A percentile compares a stretch with the other conserved stretches of the same genome.
Evolutionary conservation across 2,329 filamentous ascomycete genomes (phyloP).

Genomic region (Zarea fungicola): DNA sequence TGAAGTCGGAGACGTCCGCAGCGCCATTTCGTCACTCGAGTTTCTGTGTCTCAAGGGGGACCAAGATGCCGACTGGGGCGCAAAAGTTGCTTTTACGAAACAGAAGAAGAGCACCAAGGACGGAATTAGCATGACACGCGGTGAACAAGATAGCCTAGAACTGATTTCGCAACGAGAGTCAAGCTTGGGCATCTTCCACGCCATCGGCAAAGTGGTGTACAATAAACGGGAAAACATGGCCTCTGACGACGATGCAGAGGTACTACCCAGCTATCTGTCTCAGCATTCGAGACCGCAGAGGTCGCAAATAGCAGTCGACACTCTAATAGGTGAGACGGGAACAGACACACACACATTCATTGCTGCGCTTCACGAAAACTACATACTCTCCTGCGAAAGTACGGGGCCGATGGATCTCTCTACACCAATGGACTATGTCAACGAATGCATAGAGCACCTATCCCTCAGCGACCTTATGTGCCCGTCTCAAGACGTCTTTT

Average conservation of each 20-base stretch:
- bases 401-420: conserved; percentile 43
- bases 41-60: conserved; percentile 86
- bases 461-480: conserved; percentile 85
- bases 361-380: conserved; percentile 90
- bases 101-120: conserved; percentile 57
- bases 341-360: conserved; percentile 90
- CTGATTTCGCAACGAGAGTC: conserved; percentile 82
- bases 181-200: conserved; percentile 90
- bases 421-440: conserved; percentile 70
- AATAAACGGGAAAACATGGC: conserved; percentile 70
- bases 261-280: conserved; percentile 54
- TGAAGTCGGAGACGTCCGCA: conserved; percentile 87
- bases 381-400: conserved; percentile 72
- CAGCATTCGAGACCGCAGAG: conserved; percentile 53
- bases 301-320: conserved; percentile 64
- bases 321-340: conserved; percentile 85
- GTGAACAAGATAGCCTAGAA: conserved; percentile 74
- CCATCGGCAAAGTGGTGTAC: conserved; percentile 91
- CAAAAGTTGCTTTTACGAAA: conserved; percentile 66
- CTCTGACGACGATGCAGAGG: conserved; percentile 40
- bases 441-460: conserved; percentile 78
- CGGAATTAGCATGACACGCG: conserved; percentile 58
- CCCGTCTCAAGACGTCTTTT: conserved; percentile 64
- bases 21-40: conserved; percentile 85
- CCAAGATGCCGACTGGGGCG: conserved; percentile 66